These are phyloP conservation scores for Cyclocybe cylindracea DNA, from an alignment of 768 basidiomycete species.

Conservation along the genomic window DNA sequence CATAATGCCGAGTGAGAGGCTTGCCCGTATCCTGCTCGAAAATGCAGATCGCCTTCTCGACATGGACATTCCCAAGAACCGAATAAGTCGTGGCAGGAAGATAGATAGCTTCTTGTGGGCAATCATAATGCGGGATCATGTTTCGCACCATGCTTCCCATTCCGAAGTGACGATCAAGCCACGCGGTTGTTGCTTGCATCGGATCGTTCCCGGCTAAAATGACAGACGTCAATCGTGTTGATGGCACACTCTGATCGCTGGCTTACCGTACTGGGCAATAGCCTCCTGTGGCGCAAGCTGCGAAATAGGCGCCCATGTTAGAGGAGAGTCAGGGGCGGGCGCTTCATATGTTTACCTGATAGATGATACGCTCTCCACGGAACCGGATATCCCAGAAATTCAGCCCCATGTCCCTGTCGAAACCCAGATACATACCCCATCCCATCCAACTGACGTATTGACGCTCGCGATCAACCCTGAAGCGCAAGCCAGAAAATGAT, in stretches of 20 bases:
- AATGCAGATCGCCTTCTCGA: constrained; percentile 60
- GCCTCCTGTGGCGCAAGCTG: constrained; percentile 66
- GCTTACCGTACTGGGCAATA: constrained; percentile 55
- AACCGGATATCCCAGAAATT: constrained; percentile 62
- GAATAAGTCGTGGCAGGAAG: constrained; percentile 59
- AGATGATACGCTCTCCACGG: constrained; percentile 58
- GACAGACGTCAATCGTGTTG: background rate
- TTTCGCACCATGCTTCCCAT: constrained; percentile 61
- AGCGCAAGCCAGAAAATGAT: constrained; percentile 59
- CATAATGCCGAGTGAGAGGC: constrained; percentile 60
- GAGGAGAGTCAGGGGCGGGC: no score
- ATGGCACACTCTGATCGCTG: background rate
- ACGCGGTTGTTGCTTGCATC: constrained; percentile 59
- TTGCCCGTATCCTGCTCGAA: constrained; percentile 63
- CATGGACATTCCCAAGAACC: constrained; percentile 40
- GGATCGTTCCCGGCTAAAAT: constrained; percentile 59
- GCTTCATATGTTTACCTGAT: constrained; percentile 39
- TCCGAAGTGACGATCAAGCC: constrained; percentile 65
- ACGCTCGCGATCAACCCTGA: constrained; percentile 49
- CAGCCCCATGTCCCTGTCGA: constrained; percentile 68
- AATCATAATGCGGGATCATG: constrained; percentile 68
- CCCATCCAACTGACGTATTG: constrained; percentile 72
- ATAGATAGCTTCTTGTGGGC: constrained; percentile 60
- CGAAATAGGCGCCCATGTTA: no score
- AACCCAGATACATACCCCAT: constrained; percentile 61